Evolutionary conservation across 257 asterid genomes (phyloP), one percentile per base, ranked within the genome.

Genomic region (Lycium barbarum): DNA sequence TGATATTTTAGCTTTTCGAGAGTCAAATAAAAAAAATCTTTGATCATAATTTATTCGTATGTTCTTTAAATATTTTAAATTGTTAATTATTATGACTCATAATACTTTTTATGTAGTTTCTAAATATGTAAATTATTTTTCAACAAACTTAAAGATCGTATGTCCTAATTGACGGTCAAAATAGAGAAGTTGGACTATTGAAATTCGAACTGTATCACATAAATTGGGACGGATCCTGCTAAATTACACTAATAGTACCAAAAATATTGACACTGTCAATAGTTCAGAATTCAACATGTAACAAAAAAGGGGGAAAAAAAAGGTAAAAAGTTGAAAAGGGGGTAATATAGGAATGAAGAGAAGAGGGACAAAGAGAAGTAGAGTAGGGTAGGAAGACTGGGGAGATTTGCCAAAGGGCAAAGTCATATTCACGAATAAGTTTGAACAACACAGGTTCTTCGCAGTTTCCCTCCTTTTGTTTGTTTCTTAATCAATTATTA

Each of bases 381-480:
- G 83, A 71, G 51, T 55, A 2, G 63, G 79, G 82, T 22, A 49
- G 81, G 81, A 7, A 6, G 51, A 36, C 36, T 67, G 74, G 45
- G 73, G 43, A 67, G 51, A n/a, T 49, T 22, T 45, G 81, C 13
- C 47, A 22, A 74, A 10, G 62, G 54, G 65, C 2, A 17, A 33
- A 62, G 87, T 87, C 90, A 79, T 81, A 87, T 86, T 92, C 84
- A 81, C 93, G 88, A 79, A 91, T 94, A 91, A 82, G 93, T 91
- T 89, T 79, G 92, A 86, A 74, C 83, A 86, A 88, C 93, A 85
- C 95, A 94, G 93, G 62, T 94, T 93, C 98, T 85, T 80, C 88
- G 98, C 92, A 93, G 73, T 83, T 94, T 94, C 98, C 74, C 88
- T 73, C 22, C 26, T 93, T 93, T 93, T 94, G 97, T 94, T 88